Evolutionary conservation across 208 protist species (phyloP).

Genomic region (Naegleria fowleri): DNA sequence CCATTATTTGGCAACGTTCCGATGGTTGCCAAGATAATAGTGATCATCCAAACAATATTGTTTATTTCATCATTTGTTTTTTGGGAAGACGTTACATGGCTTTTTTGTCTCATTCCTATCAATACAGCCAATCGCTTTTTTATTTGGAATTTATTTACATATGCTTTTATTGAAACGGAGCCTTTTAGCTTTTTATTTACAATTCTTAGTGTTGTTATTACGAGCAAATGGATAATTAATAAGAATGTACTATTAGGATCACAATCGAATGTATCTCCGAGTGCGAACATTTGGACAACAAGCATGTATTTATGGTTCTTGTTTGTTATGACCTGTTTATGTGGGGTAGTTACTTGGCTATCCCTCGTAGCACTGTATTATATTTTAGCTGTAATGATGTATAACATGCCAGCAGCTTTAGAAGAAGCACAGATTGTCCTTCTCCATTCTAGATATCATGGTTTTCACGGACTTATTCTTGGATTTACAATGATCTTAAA

Average conservation of each 20-base stretch:
- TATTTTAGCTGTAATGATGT: background rate
- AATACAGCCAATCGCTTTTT: background rate
- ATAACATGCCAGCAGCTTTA: background rate
- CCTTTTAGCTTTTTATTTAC: background rate
- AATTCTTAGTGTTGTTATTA: background rate
- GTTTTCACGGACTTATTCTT: background rate
- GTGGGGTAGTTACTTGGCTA: background rate
- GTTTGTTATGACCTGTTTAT: background rate
- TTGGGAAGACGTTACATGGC: background rate
- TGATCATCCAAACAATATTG: background rate
- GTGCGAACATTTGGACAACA: background rate
- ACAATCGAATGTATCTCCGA: background rate
- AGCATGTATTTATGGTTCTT: conserved; percentile 11
- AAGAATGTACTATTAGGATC: background rate
- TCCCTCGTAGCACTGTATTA: background rate
- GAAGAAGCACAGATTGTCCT: background rate
- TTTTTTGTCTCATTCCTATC: background rate
- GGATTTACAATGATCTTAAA: conserved; percentile 13
- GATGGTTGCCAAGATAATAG: background rate
- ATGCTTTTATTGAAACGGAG: background rate
- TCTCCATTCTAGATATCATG: background rate
- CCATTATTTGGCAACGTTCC: background rate
- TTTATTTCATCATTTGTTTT: background rate
- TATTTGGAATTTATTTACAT: background rate
- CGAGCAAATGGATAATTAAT: conserved; percentile 10